A percentile compares a stretch with the other conserved stretches of the same genome.
These are phyloP conservation scores for Gastrolobium villosum DNA, from an alignment of 306 rosid genomes.

Conservation along the genomic window DNA sequence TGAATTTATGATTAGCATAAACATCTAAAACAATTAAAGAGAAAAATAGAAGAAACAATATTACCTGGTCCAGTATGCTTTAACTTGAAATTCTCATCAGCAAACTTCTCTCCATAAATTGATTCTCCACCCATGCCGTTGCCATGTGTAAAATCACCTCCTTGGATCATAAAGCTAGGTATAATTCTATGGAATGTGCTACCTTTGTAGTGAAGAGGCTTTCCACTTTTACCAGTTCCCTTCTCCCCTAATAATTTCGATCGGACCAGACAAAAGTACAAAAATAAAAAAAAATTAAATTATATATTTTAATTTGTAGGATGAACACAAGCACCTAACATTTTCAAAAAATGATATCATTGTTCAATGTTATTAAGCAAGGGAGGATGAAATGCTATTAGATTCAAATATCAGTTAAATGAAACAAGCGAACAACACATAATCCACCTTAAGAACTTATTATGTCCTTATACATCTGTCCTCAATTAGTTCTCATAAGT, in stretches of 20 bases:
- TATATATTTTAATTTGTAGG: constrained; percentile 18
- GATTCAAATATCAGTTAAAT: constrained; percentile 16
- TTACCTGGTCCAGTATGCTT: constrained; percentile 98
- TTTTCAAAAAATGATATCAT: constrained; percentile 15
- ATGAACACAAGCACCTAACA: constrained; percentile 1
- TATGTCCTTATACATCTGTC: constrained; percentile 25
- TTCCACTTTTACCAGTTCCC: constrained; percentile 86
- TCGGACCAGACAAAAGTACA: constrained; percentile 17
- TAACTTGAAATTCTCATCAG: constrained; percentile 92
- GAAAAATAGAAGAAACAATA: background rate
- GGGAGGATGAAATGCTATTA: constrained; percentile 25
- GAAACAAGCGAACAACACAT: constrained; percentile 12
- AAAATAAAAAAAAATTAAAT: background rate
- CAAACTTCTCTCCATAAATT: constrained; percentile 93
- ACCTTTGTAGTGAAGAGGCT: constrained; percentile 91
- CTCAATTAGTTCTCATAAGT: background rate
- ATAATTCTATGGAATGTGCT: constrained; percentile 93
- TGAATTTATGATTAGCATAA: constrained; percentile 3
- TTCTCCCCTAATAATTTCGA: constrained; percentile 79
- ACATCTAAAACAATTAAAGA: background rate
- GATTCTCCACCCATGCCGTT: constrained; percentile 99
- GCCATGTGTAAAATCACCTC: constrained; percentile 97
- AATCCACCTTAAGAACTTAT: constrained; percentile 7
- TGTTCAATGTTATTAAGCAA: constrained; percentile 9
- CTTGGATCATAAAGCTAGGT: constrained; percentile 99